Conservation (phyloP, 805 yeast species). For the Suhomyces vadensis region DNA sequence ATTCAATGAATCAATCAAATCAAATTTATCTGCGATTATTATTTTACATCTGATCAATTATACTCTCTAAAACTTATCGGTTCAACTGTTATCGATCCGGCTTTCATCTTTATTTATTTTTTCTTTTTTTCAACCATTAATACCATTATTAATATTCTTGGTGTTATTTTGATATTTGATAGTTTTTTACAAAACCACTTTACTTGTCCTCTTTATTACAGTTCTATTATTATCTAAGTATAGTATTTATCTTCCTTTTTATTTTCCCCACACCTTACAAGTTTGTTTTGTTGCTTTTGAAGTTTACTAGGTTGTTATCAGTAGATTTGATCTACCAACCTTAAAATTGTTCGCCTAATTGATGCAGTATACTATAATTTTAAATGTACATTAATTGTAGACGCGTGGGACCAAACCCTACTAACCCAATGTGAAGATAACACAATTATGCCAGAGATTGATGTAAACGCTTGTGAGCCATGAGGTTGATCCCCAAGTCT, state of each 20-base stretch:
- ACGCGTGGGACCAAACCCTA: background rate
- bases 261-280: background rate
- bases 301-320: background rate
- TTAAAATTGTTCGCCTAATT: background rate
- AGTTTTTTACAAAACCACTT: no score
- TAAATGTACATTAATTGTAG: background rate
- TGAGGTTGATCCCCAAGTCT: no score
- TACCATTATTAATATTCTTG: no score
- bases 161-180: no score
- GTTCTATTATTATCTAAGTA: slow-evolving; percentile 7
- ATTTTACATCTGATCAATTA: background rate
- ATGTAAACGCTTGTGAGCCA: background rate
- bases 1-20: slow-evolving; percentile 1
- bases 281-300: background rate
- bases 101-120: background rate
- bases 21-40: background rate
- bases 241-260: background rate
- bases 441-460: no score
- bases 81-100: background rate
- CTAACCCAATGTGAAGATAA: no score
- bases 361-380: background rate
- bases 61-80: slow-evolving; percentile 6
- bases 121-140: background rate
- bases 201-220: slow-evolving; percentile 8
- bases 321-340: background rate